phyloP scores from a whole-genome alignment of 768 basidiomycete genomes.

The Boletus barrowsii region DNA sequence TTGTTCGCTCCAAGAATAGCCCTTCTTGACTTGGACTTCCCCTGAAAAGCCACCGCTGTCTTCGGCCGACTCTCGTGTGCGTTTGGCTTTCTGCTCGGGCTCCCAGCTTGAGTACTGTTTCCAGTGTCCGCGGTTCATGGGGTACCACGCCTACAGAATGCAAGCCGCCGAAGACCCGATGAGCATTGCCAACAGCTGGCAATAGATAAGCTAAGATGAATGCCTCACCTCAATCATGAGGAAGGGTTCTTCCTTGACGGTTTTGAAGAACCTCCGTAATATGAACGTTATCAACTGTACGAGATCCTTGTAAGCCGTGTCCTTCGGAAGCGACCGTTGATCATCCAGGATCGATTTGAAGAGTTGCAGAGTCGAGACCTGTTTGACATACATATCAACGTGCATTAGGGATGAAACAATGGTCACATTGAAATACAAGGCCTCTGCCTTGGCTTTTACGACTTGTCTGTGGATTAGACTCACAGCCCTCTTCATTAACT shows the following conservation, averaged over 20 bases:
- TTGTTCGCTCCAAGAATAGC: constrained; percentile 86
- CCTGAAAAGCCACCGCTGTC: constrained; percentile 47
- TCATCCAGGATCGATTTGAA: constrained; percentile 87
- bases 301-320: constrained; percentile 80
- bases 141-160: constrained; percentile 70
- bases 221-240: constrained; percentile 78
- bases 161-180: constrained; percentile 12
- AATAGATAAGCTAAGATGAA: constrained; percentile 26
- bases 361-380: constrained; percentile 88
- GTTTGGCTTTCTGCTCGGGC: constrained; percentile 46
- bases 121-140: constrained; percentile 85
- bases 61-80: constrained; percentile 25
- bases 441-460: constrained; percentile 89
- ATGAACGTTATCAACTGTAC: constrained; percentile 80
- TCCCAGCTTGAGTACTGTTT: constrained; percentile 81
- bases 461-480: constrained; percentile 88
- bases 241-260: constrained; percentile 78
- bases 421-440: constrained; percentile 89
- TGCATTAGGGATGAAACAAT: background rate
- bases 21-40: constrained; percentile 82
- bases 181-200: constrained; percentile 15
- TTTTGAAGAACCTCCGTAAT: constrained; percentile 93
- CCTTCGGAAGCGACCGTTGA: constrained; percentile 72
- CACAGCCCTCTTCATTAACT: constrained; percentile 89
- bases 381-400: constrained; percentile 22